Evolutionary conservation across 2,329 filamentous ascomycete species (phyloP).

Genomic region (Sarocladium brachiariae): DNA sequence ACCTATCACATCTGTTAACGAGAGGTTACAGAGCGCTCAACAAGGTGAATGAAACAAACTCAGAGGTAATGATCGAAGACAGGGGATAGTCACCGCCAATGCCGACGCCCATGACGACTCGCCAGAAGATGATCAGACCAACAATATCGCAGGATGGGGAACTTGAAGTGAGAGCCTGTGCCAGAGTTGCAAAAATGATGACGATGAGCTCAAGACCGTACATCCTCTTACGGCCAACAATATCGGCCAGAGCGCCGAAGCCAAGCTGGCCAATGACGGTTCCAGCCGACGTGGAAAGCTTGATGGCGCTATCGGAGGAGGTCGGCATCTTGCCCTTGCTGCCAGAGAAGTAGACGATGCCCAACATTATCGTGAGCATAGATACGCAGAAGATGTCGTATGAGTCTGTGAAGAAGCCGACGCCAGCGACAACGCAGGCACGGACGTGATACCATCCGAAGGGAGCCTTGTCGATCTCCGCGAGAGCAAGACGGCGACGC

Average conservation of each 20-base stretch:
- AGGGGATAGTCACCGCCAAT: conserved; percentile 63
- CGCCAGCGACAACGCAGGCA: conserved; percentile 69
- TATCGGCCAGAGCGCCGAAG: conserved; percentile 73
- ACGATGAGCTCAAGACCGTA: conserved; percentile 74
- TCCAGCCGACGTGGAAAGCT: conserved; percentile 67
- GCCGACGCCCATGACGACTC: conserved; percentile 58
- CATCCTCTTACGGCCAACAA: conserved; percentile 64
- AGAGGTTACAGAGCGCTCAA: not conserved
- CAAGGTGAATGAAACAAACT: conserved; percentile 39
- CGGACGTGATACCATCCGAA: conserved; percentile 83
- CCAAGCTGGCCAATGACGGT: conserved; percentile 77
- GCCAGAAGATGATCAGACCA: conserved; percentile 72
- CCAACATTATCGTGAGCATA: conserved; percentile 67
- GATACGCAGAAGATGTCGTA: conserved; percentile 79
- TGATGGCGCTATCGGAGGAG: conserved; percentile 71
- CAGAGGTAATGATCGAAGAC: conserved; percentile 76
- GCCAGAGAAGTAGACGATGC: conserved; percentile 65
- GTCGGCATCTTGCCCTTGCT: conserved; percentile 52
- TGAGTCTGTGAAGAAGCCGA: conserved; percentile 84
- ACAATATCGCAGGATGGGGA: conserved; percentile 58
- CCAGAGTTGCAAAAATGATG: conserved; percentile 72
- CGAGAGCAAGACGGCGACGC: conserved; percentile 69
- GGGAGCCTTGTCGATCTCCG: conserved; percentile 73
- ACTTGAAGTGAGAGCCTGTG: conserved; percentile 58
- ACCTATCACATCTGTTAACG: conserved; percentile 12